Conservation (phyloP, 805 yeast genomes). For the Teunomyces stri region DNA sequence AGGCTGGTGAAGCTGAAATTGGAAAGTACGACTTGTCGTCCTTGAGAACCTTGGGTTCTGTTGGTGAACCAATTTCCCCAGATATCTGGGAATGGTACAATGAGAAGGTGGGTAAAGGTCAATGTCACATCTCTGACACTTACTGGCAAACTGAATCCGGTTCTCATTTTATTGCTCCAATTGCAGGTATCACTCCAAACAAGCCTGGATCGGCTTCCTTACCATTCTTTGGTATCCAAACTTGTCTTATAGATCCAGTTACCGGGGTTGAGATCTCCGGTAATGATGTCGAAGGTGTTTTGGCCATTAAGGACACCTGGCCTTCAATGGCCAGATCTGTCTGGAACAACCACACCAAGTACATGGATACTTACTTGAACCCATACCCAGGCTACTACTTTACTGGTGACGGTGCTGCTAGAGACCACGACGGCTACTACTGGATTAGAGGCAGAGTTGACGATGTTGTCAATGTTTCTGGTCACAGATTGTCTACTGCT, state of each 20-base stretch:
- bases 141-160: constrained; percentile 92
- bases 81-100: constrained; percentile 88
- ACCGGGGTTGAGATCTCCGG: constrained; percentile 67
- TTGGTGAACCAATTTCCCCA: constrained; percentile 84
- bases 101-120: constrained; percentile 64
- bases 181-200: constrained; percentile 73
- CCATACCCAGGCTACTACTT: constrained; percentile 82
- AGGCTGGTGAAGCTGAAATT: constrained; percentile 67
- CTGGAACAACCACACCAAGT: constrained; percentile 73
- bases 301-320: constrained; percentile 72
- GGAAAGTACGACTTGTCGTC: constrained; percentile 61
- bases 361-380: constrained; percentile 74
- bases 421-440: constrained; percentile 79
- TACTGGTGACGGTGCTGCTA: constrained; percentile 89
- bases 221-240: constrained; percentile 80
- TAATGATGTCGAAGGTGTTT: constrained; percentile 76
- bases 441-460: constrained; percentile 88
- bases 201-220: constrained; percentile 85
- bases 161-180: constrained; percentile 72
- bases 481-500: constrained; percentile 85
- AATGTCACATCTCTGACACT: constrained; percentile 75
- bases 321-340: constrained; percentile 84
- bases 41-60: constrained; percentile 73
- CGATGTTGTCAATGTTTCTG: constrained; percentile 84
- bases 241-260: constrained; percentile 71